Conservation (phyloP, 140 eudicot genomes). For the Bidens hawaiensis region DNA sequence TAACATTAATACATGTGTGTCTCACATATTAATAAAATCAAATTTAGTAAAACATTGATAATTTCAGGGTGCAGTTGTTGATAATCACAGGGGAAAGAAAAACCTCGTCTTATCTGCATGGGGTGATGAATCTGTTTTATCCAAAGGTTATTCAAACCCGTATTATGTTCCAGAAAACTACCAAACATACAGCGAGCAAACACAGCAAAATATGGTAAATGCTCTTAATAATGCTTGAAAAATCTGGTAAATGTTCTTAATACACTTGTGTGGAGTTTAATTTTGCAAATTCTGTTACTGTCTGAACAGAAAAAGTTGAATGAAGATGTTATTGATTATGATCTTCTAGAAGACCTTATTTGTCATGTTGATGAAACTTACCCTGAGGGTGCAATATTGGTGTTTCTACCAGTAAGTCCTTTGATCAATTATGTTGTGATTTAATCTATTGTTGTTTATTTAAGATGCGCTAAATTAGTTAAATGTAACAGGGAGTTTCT, state of each 20-base stretch:
- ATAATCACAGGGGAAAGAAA: conserved; percentile 84
- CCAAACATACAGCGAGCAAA: conserved; percentile 69
- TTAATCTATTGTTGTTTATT: conserved; percentile 3
- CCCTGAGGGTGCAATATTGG: conserved; percentile 81
- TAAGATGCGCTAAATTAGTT: not conserved
- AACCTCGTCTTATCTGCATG: conserved; percentile 77
- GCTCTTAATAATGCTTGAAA: not conserved
- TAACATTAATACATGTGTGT: not conserved
- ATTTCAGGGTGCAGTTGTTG: conserved; percentile 67
- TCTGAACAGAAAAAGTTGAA: conserved; percentile 66
- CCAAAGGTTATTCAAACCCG: conserved; percentile 63
- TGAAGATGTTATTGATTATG: conserved; percentile 93
- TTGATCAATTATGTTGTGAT: conserved; percentile 4
- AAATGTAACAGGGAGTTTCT: conserved; percentile 69
- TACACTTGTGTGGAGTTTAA: conserved; percentile 5
- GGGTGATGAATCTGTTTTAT: conserved; percentile 88
- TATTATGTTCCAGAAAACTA: conserved; percentile 57
- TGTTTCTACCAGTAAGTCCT: conserved; percentile 73
- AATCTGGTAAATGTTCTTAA: too few species aligned
- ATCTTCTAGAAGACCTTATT: conserved; percentile 89
- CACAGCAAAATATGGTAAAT: conserved; percentile 82
- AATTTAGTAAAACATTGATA: not conserved
- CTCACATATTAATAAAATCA: not conserved
- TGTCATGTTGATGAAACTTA: conserved; percentile 75
- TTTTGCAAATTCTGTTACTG: conserved; percentile 9